Percentiles rank a stretch among this genome's conserved stretches.
Conservation (phyloP, 768 basidiomycete genomes). For the Gloeophyllum trabeum region DNA sequence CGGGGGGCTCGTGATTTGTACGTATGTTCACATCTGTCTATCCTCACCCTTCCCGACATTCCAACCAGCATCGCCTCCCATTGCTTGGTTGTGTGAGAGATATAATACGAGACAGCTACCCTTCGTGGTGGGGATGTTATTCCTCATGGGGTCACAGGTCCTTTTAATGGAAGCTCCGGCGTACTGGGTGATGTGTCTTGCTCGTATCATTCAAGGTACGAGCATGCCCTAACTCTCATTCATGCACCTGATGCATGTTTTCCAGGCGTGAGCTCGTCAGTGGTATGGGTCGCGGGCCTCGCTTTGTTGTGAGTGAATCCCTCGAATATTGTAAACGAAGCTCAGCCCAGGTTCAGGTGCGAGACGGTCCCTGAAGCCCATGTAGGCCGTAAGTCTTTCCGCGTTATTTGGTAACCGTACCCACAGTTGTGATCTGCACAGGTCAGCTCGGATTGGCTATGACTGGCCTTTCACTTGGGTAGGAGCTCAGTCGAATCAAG, state of each 20-base stretch:
- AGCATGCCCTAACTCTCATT: neutral
- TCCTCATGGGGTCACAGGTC: conserved; percentile 23
- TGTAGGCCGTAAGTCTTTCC: conserved; percentile 21
- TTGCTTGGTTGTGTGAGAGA: conserved; percentile 23
- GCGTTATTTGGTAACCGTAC: too few species aligned
- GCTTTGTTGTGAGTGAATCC: conserved; percentile 20
- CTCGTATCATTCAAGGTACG: conserved; percentile 24
- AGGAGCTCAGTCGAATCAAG: neutral
- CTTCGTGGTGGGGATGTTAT: conserved; percentile 19
- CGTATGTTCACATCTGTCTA: conserved; percentile 2
- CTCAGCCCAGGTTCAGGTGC: conserved; percentile 17
- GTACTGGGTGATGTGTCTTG: conserved; percentile 27
- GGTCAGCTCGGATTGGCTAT: conserved; percentile 28
- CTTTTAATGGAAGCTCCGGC: conserved; percentile 27
- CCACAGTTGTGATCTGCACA: conserved; percentile 4
- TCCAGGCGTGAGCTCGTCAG: conserved; percentile 20
- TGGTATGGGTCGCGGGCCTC: conserved; percentile 28
- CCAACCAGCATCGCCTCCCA: conserved; percentile 23
- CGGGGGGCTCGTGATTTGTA: conserved; percentile 20
- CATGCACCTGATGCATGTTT: neutral
- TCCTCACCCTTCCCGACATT: neutral
- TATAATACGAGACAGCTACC: conserved; percentile 20
- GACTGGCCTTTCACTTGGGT: conserved; percentile 27
- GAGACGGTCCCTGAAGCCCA: conserved; percentile 23
- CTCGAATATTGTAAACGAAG: neutral